These are phyloP conservation scores for Lipomyces sp. DNA, from an alignment of 805 yeast species.

Conservation along the genomic window DNA sequence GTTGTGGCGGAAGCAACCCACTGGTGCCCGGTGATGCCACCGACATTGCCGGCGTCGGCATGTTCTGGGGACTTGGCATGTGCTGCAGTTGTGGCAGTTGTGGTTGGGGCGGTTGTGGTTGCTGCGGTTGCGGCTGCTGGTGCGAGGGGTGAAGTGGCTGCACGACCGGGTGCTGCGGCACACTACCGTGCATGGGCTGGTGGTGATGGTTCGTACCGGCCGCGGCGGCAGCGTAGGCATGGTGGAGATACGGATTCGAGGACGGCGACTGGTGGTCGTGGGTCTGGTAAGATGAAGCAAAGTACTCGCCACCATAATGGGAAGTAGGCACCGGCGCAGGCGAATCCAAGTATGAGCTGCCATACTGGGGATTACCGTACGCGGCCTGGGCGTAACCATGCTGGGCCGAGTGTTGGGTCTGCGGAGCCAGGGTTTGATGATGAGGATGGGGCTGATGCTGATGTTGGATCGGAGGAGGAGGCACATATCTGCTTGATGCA, in stretches of 20 bases:
- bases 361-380: slow-evolving; percentile 14
- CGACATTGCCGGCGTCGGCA: slow-evolving; percentile 14
- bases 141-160: slow-evolving; percentile 11
- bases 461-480: slow-evolving; percentile 15
- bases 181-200: neutral
- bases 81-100: slow-evolving; percentile 9
- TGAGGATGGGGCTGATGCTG: neutral
- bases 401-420: slow-evolving; percentile 7
- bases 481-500: slow-evolving; percentile 8
- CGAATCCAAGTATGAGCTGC: slow-evolving; percentile 12
- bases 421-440: neutral
- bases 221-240: slow-evolving; percentile 30
- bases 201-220: slow-evolving; percentile 20
- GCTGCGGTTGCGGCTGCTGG: slow-evolving; percentile 12
- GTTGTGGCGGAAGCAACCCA: neutral
- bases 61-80: slow-evolving; percentile 2
- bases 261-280: slow-evolving; percentile 9
- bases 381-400: slow-evolving; percentile 15
- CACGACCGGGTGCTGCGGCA: neutral
- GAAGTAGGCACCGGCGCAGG: slow-evolving; percentile 10
- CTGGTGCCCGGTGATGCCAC: slow-evolving; percentile 7
- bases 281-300: slow-evolving; percentile 1
- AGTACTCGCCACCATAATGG: slow-evolving; percentile 13
- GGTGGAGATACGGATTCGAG: slow-evolving; percentile 1
- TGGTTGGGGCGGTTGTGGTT: too few relatives aligned